phyloP scores from a whole-genome alignment of 306 rosid species.

The Prunus mongolica region DNA sequence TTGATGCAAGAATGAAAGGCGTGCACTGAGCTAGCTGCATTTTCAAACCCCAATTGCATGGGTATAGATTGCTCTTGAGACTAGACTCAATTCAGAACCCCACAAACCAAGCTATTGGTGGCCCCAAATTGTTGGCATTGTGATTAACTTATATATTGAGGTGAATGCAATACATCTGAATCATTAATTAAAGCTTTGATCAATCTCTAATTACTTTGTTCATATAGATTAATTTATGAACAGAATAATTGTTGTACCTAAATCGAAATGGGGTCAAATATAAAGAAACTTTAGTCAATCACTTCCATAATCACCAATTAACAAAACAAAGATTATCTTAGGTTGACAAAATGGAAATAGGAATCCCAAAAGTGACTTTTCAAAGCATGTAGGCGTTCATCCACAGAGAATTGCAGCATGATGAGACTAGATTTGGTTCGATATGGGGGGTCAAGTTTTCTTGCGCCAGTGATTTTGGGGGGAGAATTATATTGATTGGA shows the following conservation, averaged over 20 bases:
- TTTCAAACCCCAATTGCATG: conserved; percentile 15
- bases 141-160: not conserved
- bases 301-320: conserved; percentile 25
- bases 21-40: not conserved
- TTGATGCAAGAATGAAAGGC: conserved; percentile 18
- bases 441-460: conserved; percentile 46
- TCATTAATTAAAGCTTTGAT: not conserved
- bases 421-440: conserved; percentile 61
- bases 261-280: conserved; percentile 12
- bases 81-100: not conserved
- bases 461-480: conserved; percentile 18
- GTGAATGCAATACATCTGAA: not conserved
- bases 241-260: not conserved
- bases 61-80: conserved; percentile 9
- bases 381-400: conserved; percentile 23
- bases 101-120: not conserved
- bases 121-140: not conserved
- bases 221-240: not conserved
- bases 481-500: conserved; percentile 25
- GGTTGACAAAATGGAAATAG: conserved; percentile 41
- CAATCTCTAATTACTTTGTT: not conserved
- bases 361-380: conserved; percentile 10
- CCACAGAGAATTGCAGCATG: conserved; percentile 39
- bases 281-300: conserved; percentile 19
- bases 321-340: conserved; percentile 15